Percentiles rank a stretch among this genome's conserved stretches.
phyloP scores from a whole-genome alignment of 23 red algal genomes.

The Gracilaria gracilis region DNA sequence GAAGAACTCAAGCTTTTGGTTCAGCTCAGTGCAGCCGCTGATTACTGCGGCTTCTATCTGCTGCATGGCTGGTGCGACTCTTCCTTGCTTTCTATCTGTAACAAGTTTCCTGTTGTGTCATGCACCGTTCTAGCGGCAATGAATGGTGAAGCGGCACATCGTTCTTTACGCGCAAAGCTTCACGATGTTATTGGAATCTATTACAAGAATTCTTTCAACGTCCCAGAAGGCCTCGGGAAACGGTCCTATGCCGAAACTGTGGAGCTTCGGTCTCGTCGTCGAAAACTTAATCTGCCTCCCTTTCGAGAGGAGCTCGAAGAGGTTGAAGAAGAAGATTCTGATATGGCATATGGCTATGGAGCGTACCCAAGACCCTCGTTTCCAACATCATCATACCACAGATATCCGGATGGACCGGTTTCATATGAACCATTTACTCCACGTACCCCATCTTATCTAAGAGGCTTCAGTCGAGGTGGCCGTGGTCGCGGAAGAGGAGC shows the following conservation, averaged over 20 bases:
- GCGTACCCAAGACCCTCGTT: neutral
- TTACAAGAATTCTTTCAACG: neutral
- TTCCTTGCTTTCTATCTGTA: neutral
- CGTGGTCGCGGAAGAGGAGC: neutral
- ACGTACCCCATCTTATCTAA: too few species aligned
- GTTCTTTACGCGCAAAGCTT: neutral
- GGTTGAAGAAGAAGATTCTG: neutral
- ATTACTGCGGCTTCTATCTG: neutral
- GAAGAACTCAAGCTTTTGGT: neutral
- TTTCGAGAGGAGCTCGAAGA: neutral
- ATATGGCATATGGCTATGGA: too few species aligned
- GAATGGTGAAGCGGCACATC: neutral
- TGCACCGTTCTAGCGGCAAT: neutral
- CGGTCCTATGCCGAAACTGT: neutral
- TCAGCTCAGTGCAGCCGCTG: neutral
- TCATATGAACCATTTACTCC: too few species aligned
- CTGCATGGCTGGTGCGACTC: neutral
- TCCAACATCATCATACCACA: neutral
- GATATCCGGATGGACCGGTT: neutral
- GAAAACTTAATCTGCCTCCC: neutral
- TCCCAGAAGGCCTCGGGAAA: neutral
- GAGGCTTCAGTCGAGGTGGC: neutral
- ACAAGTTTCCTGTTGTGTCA: neutral
- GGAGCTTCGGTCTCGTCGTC: neutral
- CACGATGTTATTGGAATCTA: neutral